phyloP scores from a whole-genome alignment of 495 filamentous ascomycete genomes.

The Polyplosphaeria fusca region DNA sequence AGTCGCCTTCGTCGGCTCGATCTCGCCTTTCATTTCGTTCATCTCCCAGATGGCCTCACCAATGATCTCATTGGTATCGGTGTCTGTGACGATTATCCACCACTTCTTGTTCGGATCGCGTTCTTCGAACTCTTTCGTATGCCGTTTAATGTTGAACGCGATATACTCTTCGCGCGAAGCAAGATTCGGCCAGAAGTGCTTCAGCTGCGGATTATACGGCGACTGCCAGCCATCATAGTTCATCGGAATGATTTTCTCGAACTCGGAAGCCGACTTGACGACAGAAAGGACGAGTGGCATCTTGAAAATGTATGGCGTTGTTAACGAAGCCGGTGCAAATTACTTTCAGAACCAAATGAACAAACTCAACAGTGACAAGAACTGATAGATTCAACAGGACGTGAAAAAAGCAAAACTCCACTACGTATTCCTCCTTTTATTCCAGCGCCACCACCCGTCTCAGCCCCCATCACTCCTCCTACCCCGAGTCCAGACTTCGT shows the following conservation, averaged over 20 bases:
- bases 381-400: too few species aligned
- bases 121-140: background rate
- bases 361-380: too few species aligned
- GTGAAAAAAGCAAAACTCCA: too few species aligned
- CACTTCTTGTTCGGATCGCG: conserved; percentile 8
- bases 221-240: conserved; percentile 16
- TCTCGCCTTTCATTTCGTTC: conserved; percentile 33
- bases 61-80: conserved; percentile 30
- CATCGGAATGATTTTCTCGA: conserved; percentile 13
- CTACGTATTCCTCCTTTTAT: too few species aligned
- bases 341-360: too few species aligned
- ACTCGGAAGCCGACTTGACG: conserved; percentile 1
- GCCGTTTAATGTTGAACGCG: background rate
- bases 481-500: too few species aligned
- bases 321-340: too few species aligned
- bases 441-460: too few species aligned
- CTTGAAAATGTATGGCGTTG: background rate
- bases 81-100: conserved; percentile 38
- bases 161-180: conserved; percentile 16
- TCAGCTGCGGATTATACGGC: conserved; percentile 27
- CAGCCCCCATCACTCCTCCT: too few species aligned
- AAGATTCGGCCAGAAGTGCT: conserved; percentile 16
- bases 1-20: background rate
- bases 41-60: conserved; percentile 41
- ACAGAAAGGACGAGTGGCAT: conserved; percentile 7